These are phyloP conservation scores for Pelargonium cotyledonis DNA, from an alignment of 441 rosid species.

Conservation along the genomic window DNA sequence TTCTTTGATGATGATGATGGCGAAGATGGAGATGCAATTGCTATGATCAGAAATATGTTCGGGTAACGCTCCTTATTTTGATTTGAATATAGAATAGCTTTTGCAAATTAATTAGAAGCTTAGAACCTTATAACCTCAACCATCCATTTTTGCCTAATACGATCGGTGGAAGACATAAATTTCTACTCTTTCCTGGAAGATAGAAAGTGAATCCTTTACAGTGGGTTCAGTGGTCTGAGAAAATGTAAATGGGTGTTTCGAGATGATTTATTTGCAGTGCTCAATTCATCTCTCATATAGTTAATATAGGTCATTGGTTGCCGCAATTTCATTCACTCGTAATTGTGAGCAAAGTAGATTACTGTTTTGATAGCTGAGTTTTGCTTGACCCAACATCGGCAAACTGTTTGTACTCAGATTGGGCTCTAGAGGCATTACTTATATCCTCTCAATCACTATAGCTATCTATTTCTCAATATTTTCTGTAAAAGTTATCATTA, in stretches of 20 bases:
- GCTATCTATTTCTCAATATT: background rate
- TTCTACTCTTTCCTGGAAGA: background rate
- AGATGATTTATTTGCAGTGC: background rate
- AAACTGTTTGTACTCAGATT: background rate
- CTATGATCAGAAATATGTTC: constrained; percentile 60
- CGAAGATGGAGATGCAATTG: constrained; percentile 33
- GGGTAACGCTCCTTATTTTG: constrained; percentile 31
- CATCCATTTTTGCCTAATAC: background rate
- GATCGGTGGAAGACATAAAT: background rate
- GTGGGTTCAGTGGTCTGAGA: background rate
- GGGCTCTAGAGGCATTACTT: no score
- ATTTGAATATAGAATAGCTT: background rate
- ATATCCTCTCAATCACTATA: background rate
- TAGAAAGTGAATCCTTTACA: background rate
- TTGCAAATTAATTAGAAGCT: background rate
- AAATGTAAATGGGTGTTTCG: background rate
- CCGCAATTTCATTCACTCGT: background rate
- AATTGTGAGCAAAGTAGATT: background rate
- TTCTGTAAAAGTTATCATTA: background rate
- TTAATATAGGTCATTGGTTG: background rate
- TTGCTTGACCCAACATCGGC: background rate
- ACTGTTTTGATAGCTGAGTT: background rate
- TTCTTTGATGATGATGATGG: constrained; percentile 27
- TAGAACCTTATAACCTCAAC: background rate
- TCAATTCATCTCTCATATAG: background rate